Evolutionary conservation across 805 yeast genomes (phyloP), one percentile per base, ranked within the genome.

Genomic region (Millerozyma miso): DNA sequence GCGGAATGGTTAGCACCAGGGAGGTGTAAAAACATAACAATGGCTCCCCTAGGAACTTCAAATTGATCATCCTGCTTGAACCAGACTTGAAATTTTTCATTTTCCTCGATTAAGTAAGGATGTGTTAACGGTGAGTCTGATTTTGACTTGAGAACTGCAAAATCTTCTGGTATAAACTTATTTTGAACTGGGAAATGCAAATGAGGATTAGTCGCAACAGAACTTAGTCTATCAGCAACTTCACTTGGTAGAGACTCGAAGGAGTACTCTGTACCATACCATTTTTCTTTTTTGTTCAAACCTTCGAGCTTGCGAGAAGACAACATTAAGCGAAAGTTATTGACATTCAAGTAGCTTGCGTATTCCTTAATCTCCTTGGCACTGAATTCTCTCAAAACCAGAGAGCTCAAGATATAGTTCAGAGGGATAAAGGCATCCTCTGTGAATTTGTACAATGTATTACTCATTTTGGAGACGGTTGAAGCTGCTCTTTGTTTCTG

Each of bases 201-300:
- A 16, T 62, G 59, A 0, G 52, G 37, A 33, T 61, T 55, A 14
- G 56, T 47, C 43, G 40, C 46, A 42, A 36, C 59, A 56, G 41
- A 63, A 48, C 35, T 58, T 47, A 37, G 23, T 80, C 56, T 33
- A 50, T 54, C 7, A 4, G 68, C 13, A 3, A 83, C 59, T 0
- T 63, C 65, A 0, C 48, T 35, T 2, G 79, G 67, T 17, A 87
- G 54, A 13, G 69, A 65, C 8, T 64, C 69, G 35, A 74, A 59
- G 2, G 76, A 63, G 58, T 88, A 87, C 51, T 85, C 85, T 0
- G 97, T 88, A 3, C 95, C 96, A 58, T 93, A 91, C 96, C 97
- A 91, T 55, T 79, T 73, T 59, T 91, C 99, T 16, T 56, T 69
- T 13, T 63, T 49, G 42, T 72, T 67, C 37, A 77, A 63, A 1